Evolutionary conservation across 1,284 basidiomycete genomes (phyloP).

Genomic region (Irpex sp.): DNA sequence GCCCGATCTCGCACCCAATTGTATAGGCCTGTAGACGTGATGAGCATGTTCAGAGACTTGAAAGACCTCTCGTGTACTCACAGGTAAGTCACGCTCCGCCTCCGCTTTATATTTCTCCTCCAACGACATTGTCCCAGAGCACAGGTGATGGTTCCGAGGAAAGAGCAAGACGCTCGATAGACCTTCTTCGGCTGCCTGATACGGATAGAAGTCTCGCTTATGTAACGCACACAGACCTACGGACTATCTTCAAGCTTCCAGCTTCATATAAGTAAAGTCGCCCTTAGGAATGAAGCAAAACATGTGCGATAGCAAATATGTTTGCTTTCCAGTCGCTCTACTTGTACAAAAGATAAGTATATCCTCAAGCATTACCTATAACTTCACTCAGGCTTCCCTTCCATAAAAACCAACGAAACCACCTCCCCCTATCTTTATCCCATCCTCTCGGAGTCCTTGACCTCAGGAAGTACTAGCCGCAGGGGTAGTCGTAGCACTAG

Average conservation of each 20-base stretch:
- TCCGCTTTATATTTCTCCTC: neutral
- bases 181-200: neutral
- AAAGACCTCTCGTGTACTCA: neutral
- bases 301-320: neutral
- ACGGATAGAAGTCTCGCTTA: neutral
- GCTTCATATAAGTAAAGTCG: neutral
- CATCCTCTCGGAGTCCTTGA: neutral
- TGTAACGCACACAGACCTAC: neutral
- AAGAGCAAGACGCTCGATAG: neutral
- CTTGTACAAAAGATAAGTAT: neutral
- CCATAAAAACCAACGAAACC: neutral
- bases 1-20: slow-evolving; percentile 32
- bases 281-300: neutral
- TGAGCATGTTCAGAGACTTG: neutral
- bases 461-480: neutral
- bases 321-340: neutral
- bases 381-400: neutral
- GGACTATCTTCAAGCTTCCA: no score
- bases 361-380: neutral
- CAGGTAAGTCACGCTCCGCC: neutral
- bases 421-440: no score
- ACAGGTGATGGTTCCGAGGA: neutral
- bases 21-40: slow-evolving; percentile 34
- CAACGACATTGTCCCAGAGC: neutral
- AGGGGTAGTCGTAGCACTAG: no score